A percentile compares a stretch with the other conserved stretches of the same genome.
These are phyloP conservation scores for Tricholoma bakamatsutake DNA, from an alignment of 768 basidiomycete genomes.

Conservation along the genomic window DNA sequence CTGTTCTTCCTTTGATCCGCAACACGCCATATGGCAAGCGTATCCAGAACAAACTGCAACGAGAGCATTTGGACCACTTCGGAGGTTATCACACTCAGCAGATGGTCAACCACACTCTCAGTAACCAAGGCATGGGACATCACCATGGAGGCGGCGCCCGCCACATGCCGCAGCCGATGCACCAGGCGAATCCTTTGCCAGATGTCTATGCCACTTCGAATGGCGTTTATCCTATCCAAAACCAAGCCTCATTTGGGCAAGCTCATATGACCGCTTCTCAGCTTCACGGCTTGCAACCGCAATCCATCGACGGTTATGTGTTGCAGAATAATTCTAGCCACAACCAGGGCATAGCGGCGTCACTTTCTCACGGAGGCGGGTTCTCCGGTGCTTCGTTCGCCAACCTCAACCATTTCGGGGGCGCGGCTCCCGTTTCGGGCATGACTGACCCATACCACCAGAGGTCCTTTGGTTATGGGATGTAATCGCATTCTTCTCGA, in stretches of 20 bases:
- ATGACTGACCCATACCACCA: slow-evolving; percentile 80
- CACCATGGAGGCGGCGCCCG: slow-evolving; percentile 37
- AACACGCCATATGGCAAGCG: slow-evolving; percentile 99
- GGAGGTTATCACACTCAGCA: slow-evolving; percentile 54
- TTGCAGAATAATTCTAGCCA: slow-evolving; percentile 69
- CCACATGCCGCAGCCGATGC: slow-evolving; percentile 50
- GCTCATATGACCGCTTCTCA: slow-evolving; percentile 43
- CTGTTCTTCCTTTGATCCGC: slow-evolving; percentile 96
- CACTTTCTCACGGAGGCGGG: slow-evolving; percentile 48
- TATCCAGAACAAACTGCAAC: slow-evolving; percentile 97
- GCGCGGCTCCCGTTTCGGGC: slow-evolving; percentile 45
- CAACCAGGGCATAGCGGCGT: slow-evolving; percentile 54
- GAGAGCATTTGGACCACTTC: slow-evolving; percentile 78
- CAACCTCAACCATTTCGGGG: slow-evolving; percentile 45
- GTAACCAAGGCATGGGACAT: slow-evolving; percentile 48
- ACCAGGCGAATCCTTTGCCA: slow-evolving; percentile 47
- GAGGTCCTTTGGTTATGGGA: slow-evolving; percentile 62
- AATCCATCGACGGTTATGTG: slow-evolving; percentile 77
- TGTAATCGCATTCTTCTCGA: slow-evolving; percentile 43
- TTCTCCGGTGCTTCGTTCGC: slow-evolving; percentile 55
- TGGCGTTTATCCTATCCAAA: slow-evolving; percentile 53
- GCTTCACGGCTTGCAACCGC: slow-evolving; percentile 58
- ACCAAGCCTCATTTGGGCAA: slow-evolving; percentile 53
- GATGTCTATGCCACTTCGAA: slow-evolving; percentile 64
- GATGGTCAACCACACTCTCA: slow-evolving; percentile 53